Conservation (phyloP, 148 eudicot genomes). For the Beta vulgaris region DNA sequence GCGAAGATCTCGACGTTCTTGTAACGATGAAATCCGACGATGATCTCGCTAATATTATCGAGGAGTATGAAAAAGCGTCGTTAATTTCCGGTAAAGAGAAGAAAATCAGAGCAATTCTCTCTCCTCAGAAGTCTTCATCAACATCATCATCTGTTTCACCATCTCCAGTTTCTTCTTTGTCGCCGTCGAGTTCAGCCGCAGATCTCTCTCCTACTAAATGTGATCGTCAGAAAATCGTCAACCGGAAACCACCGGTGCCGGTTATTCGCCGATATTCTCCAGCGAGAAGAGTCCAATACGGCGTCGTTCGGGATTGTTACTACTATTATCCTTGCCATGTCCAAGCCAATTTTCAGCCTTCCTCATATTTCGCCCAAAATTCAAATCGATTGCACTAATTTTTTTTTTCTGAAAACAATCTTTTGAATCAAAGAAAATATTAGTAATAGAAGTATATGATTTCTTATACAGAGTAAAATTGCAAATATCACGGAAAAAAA, state of each 20-base stretch:
- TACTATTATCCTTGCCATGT: constrained; percentile 29
- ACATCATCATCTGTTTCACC: constrained; percentile 28
- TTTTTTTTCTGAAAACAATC: background rate
- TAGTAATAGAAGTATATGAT: too few relatives aligned
- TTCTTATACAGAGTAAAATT: background rate
- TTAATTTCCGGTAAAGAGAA: constrained; percentile 29
- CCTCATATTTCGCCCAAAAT: constrained; percentile 18
- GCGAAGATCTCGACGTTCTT: constrained; percentile 72
- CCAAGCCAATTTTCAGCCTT: constrained; percentile 25
- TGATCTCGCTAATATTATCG: constrained; percentile 53
- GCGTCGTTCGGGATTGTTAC: constrained; percentile 21
- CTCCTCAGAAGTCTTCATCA: constrained; percentile 29
- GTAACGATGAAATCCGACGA: constrained; percentile 67
- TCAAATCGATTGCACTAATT: constrained; percentile 27
- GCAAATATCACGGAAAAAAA: background rate
- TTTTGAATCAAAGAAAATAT: too few relatives aligned
- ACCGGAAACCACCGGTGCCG: constrained; percentile 6
- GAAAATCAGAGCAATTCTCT: constrained; percentile 69
- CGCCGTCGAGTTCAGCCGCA: constrained; percentile 37
- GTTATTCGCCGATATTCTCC: constrained; percentile 9
- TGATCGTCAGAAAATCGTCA: constrained; percentile 22
- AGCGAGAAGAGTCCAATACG: constrained; percentile 19
- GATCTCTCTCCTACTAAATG: constrained; percentile 24
- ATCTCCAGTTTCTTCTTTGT: constrained; percentile 23
- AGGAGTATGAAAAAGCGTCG: constrained; percentile 62